These are phyloP conservation scores for Chamaenerion angustifolium DNA, from an alignment of 345 rosid genomes.

Conservation along the genomic window DNA sequence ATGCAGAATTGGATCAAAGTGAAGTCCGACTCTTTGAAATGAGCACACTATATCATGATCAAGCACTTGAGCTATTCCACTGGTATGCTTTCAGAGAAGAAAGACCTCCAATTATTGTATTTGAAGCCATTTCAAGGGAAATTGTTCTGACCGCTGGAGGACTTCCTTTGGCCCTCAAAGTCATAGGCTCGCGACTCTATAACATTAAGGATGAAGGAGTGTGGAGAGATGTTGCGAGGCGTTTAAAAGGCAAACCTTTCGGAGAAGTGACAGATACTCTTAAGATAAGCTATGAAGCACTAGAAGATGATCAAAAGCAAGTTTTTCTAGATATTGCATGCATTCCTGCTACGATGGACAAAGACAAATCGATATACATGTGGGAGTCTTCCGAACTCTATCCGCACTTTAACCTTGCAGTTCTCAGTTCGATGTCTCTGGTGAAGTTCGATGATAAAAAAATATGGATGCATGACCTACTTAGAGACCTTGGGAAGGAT, in stretches of 20 bases:
- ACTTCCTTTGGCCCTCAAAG: constrained; percentile 7
- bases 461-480: constrained; percentile 2
- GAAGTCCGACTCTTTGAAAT: background rate
- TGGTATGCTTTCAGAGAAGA: background rate
- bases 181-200: constrained; percentile 1
- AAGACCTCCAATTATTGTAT: background rate
- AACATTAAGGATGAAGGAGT: background rate
- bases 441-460: background rate
- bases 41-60: background rate
- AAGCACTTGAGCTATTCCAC: constrained; percentile 1
- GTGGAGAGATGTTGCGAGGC: background rate
- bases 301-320: background rate
- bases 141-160: background rate
- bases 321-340: constrained; percentile 9
- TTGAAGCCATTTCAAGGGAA: background rate
- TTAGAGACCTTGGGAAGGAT: background rate
- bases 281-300: constrained; percentile 1
- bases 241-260: background rate
- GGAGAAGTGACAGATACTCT: constrained; percentile 1
- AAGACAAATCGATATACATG: background rate
- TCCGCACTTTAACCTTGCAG: too few relatives aligned
- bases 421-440: too few relatives aligned
- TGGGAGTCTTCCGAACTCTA: too few relatives aligned
- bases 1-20: background rate
- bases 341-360: background rate